Conservation (phyloP, 179 eudicot genomes). For the Patellifolia procumbens region DNA sequence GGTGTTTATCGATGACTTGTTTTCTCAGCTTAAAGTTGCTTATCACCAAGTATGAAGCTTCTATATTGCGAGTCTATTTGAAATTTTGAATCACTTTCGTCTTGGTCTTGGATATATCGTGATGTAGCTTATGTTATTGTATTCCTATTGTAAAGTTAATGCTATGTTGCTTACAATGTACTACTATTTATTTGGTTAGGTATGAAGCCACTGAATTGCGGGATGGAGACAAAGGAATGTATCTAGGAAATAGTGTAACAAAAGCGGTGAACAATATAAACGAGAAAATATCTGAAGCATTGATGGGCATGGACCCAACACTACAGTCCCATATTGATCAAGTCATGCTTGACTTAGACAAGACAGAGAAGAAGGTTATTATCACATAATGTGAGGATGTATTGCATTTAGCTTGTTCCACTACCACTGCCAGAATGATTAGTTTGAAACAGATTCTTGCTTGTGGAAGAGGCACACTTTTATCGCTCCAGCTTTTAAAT, state of each 20-base stretch:
- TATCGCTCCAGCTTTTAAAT: constrained; percentile 1
- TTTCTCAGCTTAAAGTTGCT: not conserved
- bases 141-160: constrained; percentile 3
- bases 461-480: not conserved
- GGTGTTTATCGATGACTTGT: not conserved
- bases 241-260: constrained; percentile 82
- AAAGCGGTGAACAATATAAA: constrained; percentile 88
- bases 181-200: constrained; percentile 41
- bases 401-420: constrained; percentile 9
- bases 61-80: not conserved
- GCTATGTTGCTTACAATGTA: not conserved
- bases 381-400: constrained; percentile 17
- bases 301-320: constrained; percentile 94
- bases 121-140: constrained; percentile 13
- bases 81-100: not conserved
- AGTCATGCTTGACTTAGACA: constrained; percentile 95
- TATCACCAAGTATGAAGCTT: not conserved
- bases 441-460: constrained; percentile 1
- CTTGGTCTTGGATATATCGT: not conserved
- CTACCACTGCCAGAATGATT: not conserved
- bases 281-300: constrained; percentile 94
- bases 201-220: constrained; percentile 92
- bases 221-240: constrained; percentile 81
- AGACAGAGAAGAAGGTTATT: constrained; percentile 91
- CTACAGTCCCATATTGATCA: constrained; percentile 95